Percentiles rank a stretch among this genome's conserved stretches.
phyloP scores from a whole-genome alignment of 371 early-diverging fungal genomes.

The Mucor velutinosus region DNA sequence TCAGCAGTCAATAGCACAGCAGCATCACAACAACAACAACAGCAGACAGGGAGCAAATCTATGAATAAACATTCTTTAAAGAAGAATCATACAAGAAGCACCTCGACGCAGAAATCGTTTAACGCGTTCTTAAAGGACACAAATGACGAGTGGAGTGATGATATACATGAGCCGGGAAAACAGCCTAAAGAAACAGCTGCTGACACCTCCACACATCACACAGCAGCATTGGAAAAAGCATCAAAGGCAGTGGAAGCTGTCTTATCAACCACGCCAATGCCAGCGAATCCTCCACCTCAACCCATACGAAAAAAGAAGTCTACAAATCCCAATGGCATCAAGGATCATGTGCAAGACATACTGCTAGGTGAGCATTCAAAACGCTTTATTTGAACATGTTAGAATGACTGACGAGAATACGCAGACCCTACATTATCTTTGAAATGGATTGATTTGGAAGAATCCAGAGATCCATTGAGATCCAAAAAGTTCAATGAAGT shows the following conservation, averaged over 20 bases:
- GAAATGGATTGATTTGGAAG: constrained; percentile 21
- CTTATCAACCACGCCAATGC: neutral
- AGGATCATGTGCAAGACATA: constrained; percentile 24
- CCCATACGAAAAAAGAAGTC: constrained; percentile 11
- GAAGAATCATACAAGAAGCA: constrained; percentile 30
- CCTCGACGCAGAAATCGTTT: constrained; percentile 48
- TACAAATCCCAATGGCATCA: constrained; percentile 17
- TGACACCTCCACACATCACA: constrained; percentile 5
- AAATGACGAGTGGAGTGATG: constrained; percentile 58
- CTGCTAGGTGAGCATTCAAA: constrained; percentile 8
- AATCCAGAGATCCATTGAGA: constrained; percentile 30
- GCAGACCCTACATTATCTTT: constrained; percentile 27
- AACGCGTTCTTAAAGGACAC: constrained; percentile 53
- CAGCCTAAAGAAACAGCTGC: neutral
- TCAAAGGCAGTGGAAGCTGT: constrained; percentile 12
- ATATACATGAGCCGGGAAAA: constrained; percentile 26
- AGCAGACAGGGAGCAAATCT: constrained; percentile 1
- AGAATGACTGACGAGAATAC: neutral
- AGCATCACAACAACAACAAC: neutral
- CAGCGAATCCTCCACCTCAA: neutral
- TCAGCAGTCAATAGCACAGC: neutral
- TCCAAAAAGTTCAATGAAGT: constrained; percentile 71
- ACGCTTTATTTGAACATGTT: neutral
- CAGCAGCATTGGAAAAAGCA: constrained; percentile 6
- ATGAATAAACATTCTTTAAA: neutral